These are phyloP conservation scores for Oxytropis ochrocephala DNA, from an alignment of 306 rosid genomes.

Conservation along the genomic window DNA sequence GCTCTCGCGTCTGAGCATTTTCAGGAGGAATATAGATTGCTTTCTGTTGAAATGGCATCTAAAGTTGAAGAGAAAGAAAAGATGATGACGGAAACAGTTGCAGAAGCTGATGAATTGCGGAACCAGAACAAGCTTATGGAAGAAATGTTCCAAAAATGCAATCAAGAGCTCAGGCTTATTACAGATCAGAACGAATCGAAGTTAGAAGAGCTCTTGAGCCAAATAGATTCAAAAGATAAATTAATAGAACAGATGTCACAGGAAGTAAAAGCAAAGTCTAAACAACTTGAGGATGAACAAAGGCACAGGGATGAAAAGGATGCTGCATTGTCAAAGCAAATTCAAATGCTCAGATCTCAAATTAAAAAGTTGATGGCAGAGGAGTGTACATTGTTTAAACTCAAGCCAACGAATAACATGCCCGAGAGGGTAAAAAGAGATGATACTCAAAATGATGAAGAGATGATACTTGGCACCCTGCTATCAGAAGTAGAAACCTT, in stretches of 20 bases:
- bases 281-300: constrained; percentile 50
- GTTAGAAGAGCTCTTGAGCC: constrained; percentile 49
- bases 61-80: constrained; percentile 71
- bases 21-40: constrained; percentile 61
- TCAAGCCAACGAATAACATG: constrained; percentile 25
- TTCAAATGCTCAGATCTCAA: constrained; percentile 59
- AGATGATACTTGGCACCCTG: constrained; percentile 29
- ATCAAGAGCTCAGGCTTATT: constrained; percentile 52
- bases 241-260: constrained; percentile 44
- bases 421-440: constrained; percentile 17
- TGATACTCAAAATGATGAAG: constrained; percentile 19
- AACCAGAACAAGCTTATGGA: constrained; percentile 58
- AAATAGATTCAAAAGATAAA: constrained; percentile 50
- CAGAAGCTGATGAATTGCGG: constrained; percentile 68
- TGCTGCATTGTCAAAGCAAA: constrained; percentile 45
- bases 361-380: constrained; percentile 49
- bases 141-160: constrained; percentile 71
- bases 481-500: constrained; percentile 51
- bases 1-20: constrained; percentile 53
- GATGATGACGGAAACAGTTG: constrained; percentile 38
- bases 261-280: constrained; percentile 56
- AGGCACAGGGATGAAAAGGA: constrained; percentile 45
- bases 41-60: constrained; percentile 66
- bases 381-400: constrained; percentile 30
- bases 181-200: constrained; percentile 54